Evolutionary conservation across 148 eudicot species (phyloP).

Genomic region (Arbutus unedo): DNA sequence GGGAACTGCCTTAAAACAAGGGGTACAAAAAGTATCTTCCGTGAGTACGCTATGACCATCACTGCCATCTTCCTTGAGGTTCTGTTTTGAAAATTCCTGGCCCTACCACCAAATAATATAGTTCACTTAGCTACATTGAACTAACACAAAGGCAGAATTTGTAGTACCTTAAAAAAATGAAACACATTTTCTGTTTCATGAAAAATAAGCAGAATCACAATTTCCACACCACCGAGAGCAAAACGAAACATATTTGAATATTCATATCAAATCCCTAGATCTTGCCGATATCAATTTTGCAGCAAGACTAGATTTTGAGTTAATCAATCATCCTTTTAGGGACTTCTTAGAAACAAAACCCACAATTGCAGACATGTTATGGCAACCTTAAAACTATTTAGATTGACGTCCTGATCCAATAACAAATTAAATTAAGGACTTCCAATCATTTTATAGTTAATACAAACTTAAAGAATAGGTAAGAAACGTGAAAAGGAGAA

Average conservation of each 20-base stretch:
- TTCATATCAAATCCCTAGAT: neutral
- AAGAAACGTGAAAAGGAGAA: neutral
- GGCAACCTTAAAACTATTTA: neutral
- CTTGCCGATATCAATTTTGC: neutral
- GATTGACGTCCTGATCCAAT: neutral
- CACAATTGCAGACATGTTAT: neutral
- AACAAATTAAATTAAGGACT: neutral
- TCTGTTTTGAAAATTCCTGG: slow-evolving; percentile 28
- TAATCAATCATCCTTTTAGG: neutral
- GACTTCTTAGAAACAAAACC: neutral
- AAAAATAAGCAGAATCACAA: slow-evolving; percentile 9
- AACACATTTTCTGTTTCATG: neutral
- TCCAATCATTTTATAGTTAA: neutral
- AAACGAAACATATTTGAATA: neutral
- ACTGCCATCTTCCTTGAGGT: slow-evolving; percentile 38
- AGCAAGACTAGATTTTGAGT: neutral
- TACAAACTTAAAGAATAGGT: neutral
- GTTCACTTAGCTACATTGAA: neutral
- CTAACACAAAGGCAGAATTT: neutral
- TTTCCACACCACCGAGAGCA: neutral
- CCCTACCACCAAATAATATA: slow-evolving; percentile 18
- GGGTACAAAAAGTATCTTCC: slow-evolving; percentile 74
- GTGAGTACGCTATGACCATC: slow-evolving; percentile 32
- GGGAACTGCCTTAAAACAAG: slow-evolving; percentile 59
- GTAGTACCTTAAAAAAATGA: neutral